Evolutionary conservation across 2,329 filamentous ascomycete species (phyloP), one percentile per base, ranked within the genome.

Genomic region (Apiospora phragmitis): DNA sequence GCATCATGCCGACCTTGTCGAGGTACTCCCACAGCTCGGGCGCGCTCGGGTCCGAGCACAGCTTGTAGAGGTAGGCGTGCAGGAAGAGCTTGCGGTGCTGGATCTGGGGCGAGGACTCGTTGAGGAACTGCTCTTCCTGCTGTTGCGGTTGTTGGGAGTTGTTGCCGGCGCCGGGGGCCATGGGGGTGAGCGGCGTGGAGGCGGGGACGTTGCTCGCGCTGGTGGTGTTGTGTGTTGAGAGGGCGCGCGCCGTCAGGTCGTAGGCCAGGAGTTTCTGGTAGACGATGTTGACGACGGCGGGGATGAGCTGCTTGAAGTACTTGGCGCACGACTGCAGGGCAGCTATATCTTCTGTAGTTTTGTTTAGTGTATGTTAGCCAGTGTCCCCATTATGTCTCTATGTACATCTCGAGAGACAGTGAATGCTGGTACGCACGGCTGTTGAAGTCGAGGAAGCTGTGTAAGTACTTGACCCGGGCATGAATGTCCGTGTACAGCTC

Each of bases 1-100:
- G 93, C 92, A 95, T 95, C 85, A 93, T 89, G 71, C 92, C 93
- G 45, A 95, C 93, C 80, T 95, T 95, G 82, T 95, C 92, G 62
- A 95, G 83, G 78, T 95, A 95, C 76, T 92, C 89, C 93, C 93
- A 95, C 79, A 94, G 94, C 72, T 93, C 90, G 86, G 93, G 90
- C 73, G 89, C 89, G 68, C 89, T 90, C 0, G 92, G 92, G 76
- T 95, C 93, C 6, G 90, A 91, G 80, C 93, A 94, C 47, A 95
- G 83, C 79, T 91, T 92, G 71, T 87, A 89, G 42, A 95, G 84
- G 75, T 95, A 95, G 69, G 92, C 93, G n/a, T 92, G 84, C 68
- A 91, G 80, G 77, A 95, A 94, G 85, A 92, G 91, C 84, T 95
- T 95, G 73, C 93, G 88, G 77, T 94, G 89, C 75, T 91, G 80